phyloP scores from a whole-genome alignment of 352 stramenopile genomes.

The Phytophthora citrophthora region DNA sequence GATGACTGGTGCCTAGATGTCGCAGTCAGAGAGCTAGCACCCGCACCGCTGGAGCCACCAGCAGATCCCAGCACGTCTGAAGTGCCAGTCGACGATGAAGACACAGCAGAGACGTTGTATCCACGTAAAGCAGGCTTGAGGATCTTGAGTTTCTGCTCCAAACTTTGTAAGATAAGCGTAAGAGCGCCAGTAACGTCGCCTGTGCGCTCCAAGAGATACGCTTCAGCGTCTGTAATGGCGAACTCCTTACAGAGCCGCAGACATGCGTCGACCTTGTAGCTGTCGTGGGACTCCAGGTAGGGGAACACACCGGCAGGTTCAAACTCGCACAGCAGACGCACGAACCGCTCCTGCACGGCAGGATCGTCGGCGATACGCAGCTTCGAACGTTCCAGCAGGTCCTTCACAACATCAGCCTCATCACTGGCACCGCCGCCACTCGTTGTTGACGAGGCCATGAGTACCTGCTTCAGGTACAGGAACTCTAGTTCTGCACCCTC shows the following conservation, averaged over 20 bases:
- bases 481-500: slow-evolving; percentile 81
- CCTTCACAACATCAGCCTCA: slow-evolving; percentile 79
- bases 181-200: slow-evolving; percentile 94
- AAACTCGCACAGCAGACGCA: slow-evolving; percentile 81
- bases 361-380: slow-evolving; percentile 82
- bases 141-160: slow-evolving; percentile 94
- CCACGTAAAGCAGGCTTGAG: slow-evolving; percentile 86
- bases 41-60: slow-evolving; percentile 6
- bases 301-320: slow-evolving; percentile 78
- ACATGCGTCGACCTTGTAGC: slow-evolving; percentile 88
- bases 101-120: slow-evolving; percentile 62
- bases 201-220: slow-evolving; percentile 93
- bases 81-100: slow-evolving; percentile 32
- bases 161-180: slow-evolving; percentile 91
- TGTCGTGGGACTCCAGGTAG: slow-evolving; percentile 86
- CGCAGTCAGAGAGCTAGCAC: slow-evolving; percentile 12
- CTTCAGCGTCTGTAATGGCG: slow-evolving; percentile 85
- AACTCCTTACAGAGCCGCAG: slow-evolving; percentile 88
- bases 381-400: slow-evolving; percentile 84
- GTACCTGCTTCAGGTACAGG: slow-evolving; percentile 78
- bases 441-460: slow-evolving; percentile 64
- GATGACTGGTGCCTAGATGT: slow-evolving; percentile 58
- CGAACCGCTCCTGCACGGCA: slow-evolving; percentile 84
- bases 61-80: slow-evolving; percentile 45
- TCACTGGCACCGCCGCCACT: slow-evolving; percentile 54